phyloP scores from a whole-genome alignment of 805 yeast species.

The Cyberlindnera bimundalis region DNA sequence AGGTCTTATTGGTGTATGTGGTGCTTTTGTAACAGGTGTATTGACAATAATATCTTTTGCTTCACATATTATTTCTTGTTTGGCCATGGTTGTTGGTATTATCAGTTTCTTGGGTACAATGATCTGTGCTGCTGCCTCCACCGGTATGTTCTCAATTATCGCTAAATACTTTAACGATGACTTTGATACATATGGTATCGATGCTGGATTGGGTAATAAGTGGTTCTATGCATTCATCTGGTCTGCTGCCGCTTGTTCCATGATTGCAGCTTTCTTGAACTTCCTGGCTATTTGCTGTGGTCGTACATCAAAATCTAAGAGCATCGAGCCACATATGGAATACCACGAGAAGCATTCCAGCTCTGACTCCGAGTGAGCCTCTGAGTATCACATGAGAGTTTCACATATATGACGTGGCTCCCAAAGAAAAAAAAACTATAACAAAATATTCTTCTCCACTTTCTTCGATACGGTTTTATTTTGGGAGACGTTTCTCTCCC shows the following conservation, averaged over 20 bases:
- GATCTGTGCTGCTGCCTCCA: slow-evolving; percentile 52
- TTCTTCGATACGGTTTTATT: too few species aligned
- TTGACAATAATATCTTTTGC: slow-evolving; percentile 43
- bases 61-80: slow-evolving; percentile 42
- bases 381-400: too few species aligned
- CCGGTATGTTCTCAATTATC: slow-evolving; percentile 56
- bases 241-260: slow-evolving; percentile 53
- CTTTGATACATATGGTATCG: slow-evolving; percentile 48
- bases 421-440: background rate
- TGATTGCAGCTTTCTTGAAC: slow-evolving; percentile 35
- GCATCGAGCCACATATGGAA: slow-evolving; percentile 19
- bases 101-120: slow-evolving; percentile 38
- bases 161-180: slow-evolving; percentile 49
- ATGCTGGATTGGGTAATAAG: slow-evolving; percentile 44
- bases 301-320: slow-evolving; percentile 15
- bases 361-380: slow-evolving; percentile 4
- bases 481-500: too few species aligned
- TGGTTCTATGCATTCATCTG: slow-evolving; percentile 58
- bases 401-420: background rate
- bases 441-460: too few species aligned
- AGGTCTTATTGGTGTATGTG: slow-evolving; percentile 45
- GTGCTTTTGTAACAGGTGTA: slow-evolving; percentile 41
- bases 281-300: slow-evolving; percentile 42
- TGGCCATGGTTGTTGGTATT: slow-evolving; percentile 43
- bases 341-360: slow-evolving; percentile 17